Percentiles rank a stretch among this genome's conserved stretches.
These are phyloP conservation scores for Cronartium quercuum DNA, from an alignment of 1,284 basidiomycete species.

Conservation along the genomic window DNA sequence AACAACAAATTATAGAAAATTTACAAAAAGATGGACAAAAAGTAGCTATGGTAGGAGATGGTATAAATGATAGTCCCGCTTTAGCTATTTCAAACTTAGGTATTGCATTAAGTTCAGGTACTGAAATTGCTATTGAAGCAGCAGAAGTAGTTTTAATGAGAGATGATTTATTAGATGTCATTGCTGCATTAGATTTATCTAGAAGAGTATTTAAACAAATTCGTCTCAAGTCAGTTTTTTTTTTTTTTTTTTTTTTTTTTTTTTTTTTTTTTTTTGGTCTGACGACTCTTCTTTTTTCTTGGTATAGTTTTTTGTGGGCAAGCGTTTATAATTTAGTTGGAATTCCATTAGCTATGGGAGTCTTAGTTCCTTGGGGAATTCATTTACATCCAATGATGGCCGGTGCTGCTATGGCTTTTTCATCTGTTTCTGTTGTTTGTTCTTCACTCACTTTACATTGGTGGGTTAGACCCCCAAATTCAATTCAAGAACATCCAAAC, in stretches of 20 bases:
- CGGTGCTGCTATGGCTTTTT: slow-evolving; percentile 95
- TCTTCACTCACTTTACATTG: slow-evolving; percentile 74
- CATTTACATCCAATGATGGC: slow-evolving; percentile 98
- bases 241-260: neutral
- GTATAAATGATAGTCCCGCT: slow-evolving; percentile 97
- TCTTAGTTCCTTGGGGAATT: slow-evolving; percentile 83
- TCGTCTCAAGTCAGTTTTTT: slow-evolving; percentile 53
- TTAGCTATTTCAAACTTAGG: slow-evolving; percentile 91
- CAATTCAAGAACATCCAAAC: too few species aligned
- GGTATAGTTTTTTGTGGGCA: slow-evolving; percentile 43
- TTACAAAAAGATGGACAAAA: slow-evolving; percentile 60
- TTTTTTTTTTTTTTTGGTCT: slow-evolving; percentile 65
- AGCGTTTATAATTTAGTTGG: slow-evolving; percentile 76
- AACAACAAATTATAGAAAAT: slow-evolving; percentile 72
- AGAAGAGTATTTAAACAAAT: slow-evolving; percentile 84
- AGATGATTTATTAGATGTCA: slow-evolving; percentile 89
- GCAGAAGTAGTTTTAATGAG: slow-evolving; percentile 97
- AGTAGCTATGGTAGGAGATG: slow-evolving; percentile 77
- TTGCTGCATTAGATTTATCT: slow-evolving; percentile 87
- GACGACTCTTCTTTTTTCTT: slow-evolving; percentile 56
- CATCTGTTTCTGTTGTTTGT: slow-evolving; percentile 87
- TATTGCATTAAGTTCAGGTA: slow-evolving; percentile 89
- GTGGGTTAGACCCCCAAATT: slow-evolving; percentile 48
- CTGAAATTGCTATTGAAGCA: slow-evolving; percentile 94
- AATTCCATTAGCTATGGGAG: slow-evolving; percentile 97